Conservation (phyloP, 257 asterid species). For the Capsicum pubescens region DNA sequence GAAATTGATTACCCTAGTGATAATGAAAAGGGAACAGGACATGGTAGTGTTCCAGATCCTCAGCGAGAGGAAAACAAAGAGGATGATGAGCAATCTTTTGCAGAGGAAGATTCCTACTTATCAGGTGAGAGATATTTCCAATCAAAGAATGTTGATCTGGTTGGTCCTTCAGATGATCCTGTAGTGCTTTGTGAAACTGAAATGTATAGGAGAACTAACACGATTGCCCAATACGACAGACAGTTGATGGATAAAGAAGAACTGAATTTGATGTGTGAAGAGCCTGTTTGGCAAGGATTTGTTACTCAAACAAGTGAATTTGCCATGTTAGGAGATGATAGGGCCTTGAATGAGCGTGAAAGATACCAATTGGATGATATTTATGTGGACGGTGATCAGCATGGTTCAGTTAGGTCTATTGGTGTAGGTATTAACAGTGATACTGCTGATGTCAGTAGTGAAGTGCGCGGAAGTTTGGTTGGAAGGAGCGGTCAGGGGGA, state of each 20-base stretch:
- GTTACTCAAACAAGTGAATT: slow-evolving; percentile 39
- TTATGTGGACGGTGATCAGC: slow-evolving; percentile 38
- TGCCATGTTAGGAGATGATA: slow-evolving; percentile 34
- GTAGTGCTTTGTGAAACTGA: slow-evolving; percentile 33
- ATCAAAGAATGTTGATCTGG: slow-evolving; percentile 31
- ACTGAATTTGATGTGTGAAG: slow-evolving; percentile 36
- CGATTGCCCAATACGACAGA: slow-evolving; percentile 35
- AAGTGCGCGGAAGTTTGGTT: slow-evolving; percentile 35
- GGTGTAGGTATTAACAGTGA: slow-evolving; percentile 41
- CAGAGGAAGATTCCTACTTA: slow-evolving; percentile 38
- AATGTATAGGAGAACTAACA: slow-evolving; percentile 32
- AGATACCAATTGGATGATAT: slow-evolving; percentile 34
- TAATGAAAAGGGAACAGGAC: slow-evolving; percentile 35
- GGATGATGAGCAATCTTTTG: slow-evolving; percentile 42
- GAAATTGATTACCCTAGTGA: slow-evolving; percentile 45
- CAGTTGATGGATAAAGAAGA: slow-evolving; percentile 41
- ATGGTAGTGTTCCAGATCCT: slow-evolving; percentile 41
- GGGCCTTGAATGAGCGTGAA: slow-evolving; percentile 28
- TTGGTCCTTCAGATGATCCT: slow-evolving; percentile 35
- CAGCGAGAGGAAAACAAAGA: slow-evolving; percentile 36
- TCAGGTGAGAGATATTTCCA: slow-evolving; percentile 37
- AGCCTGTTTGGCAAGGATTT: slow-evolving; percentile 44
- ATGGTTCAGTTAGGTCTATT: slow-evolving; percentile 42
- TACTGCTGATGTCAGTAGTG: slow-evolving; percentile 39
- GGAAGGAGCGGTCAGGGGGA: slow-evolving; percentile 40